phyloP scores from a whole-genome alignment of 306 rosid species.

The Pyrus bretschneideri region DNA sequence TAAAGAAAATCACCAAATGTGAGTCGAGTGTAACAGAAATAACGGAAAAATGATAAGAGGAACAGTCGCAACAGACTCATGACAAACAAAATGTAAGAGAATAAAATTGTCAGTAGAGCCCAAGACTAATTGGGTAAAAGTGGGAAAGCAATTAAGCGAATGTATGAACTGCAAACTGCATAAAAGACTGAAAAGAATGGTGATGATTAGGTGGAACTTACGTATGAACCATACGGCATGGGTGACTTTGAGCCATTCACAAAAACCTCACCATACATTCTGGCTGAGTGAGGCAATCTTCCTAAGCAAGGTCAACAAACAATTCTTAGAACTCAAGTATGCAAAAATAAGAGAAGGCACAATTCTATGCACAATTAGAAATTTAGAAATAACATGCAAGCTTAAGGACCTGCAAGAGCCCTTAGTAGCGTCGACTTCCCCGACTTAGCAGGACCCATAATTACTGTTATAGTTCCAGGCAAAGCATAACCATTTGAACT shows the following conservation, averaged over 20 bases:
- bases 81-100: background rate
- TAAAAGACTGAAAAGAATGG: background rate
- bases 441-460: constrained; percentile 97
- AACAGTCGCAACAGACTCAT: background rate
- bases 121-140: background rate
- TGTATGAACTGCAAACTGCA: background rate
- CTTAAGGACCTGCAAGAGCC: constrained; percentile 76
- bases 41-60: background rate
- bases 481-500: constrained; percentile 96
- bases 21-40: background rate
- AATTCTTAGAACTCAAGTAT: constrained; percentile 24
- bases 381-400: constrained; percentile 14
- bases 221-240: constrained; percentile 88
- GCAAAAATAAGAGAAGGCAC: constrained; percentile 3
- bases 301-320: constrained; percentile 39
- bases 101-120: background rate
- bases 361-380: constrained; percentile 11
- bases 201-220: constrained; percentile 31
- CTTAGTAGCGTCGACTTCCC: constrained; percentile 87
- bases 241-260: constrained; percentile 65
- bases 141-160: background rate
- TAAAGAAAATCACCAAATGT: background rate
- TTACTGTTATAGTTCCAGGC: constrained; percentile 93
- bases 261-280: constrained; percentile 85
- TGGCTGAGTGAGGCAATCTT: constrained; percentile 72